Evolutionary conservation across 768 basidiomycete species (phyloP).

Genomic region (Cantharellus anzutake): DNA sequence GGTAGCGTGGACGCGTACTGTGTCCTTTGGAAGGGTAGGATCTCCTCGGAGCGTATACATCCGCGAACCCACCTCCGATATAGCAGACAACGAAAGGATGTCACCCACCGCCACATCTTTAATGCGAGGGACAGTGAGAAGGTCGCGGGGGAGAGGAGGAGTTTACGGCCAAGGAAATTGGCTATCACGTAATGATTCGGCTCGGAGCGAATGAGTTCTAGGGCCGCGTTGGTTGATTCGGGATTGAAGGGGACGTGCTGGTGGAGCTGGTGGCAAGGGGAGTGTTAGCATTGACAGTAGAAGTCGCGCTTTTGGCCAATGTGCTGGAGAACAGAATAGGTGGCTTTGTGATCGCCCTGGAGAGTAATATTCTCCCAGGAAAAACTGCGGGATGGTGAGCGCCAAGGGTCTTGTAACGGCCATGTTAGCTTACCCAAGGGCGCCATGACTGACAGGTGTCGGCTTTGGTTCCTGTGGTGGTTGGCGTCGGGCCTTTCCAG

Average conservation of each 20-base stretch:
- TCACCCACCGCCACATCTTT: conserved; percentile 77
- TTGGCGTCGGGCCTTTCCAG: too few species aligned
- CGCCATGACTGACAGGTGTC: too few species aligned
- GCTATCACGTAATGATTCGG: conserved; percentile 87
- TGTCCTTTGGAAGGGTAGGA: conserved; percentile 42
- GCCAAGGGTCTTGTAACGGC: too few species aligned
- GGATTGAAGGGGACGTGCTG: conserved; percentile 10
- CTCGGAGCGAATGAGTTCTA: conserved; percentile 72
- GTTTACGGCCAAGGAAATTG: conserved; percentile 67
- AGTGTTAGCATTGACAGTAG: conserved; percentile 7
- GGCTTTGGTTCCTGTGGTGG: too few species aligned
- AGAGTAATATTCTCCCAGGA: too few species aligned
- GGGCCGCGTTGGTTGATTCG: conserved; percentile 25
- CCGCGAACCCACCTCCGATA: conserved; percentile 88
- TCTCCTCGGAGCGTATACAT: conserved; percentile 81
- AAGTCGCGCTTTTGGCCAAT: not conserved
- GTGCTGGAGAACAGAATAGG: not conserved
- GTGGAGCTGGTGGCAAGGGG: conserved; percentile 12
- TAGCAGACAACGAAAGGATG: conserved; percentile 57
- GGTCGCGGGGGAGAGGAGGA: conserved; percentile 77
- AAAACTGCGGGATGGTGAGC: too few species aligned
- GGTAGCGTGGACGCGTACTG: conserved; percentile 64
- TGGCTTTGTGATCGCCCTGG: not conserved
- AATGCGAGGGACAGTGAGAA: conserved; percentile 84
- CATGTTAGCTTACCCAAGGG: too few species aligned